phyloP scores from a whole-genome alignment of 2,329 filamentous ascomycete species.

The Orbilia javanica region DNA sequence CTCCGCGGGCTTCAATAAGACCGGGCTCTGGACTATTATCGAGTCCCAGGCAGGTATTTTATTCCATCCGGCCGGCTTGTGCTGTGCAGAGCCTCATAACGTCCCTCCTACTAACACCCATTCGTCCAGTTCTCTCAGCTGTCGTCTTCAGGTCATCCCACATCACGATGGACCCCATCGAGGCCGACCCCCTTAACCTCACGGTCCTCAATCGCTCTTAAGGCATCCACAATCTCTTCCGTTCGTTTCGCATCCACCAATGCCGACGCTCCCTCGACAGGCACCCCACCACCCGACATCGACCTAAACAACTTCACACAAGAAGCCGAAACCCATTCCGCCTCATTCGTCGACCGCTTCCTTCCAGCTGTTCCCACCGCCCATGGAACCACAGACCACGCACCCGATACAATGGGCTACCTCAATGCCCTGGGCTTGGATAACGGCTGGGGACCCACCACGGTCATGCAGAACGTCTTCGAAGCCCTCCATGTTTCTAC shows the following conservation, averaged over 20 bases:
- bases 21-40: conserved; percentile 19
- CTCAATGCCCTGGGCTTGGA: conserved; percentile 85
- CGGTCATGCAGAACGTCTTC: conserved; percentile 78
- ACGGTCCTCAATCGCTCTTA: conserved; percentile 30
- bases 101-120: background rate
- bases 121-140: conserved; percentile 39
- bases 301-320: conserved; percentile 35
- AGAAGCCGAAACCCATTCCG: conserved; percentile 38
- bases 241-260: conserved; percentile 58
- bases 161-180: conserved; percentile 54
- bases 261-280: conserved; percentile 13
- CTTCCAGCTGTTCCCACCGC: conserved; percentile 35
- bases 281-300: conserved; percentile 33
- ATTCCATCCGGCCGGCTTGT: background rate
- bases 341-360: conserved; percentile 42
- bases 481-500: conserved; percentile 84
- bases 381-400: conserved; percentile 19
- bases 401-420: conserved; percentile 82
- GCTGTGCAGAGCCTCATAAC: background rate
- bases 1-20: conserved; percentile 12
- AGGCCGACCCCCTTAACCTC: conserved; percentile 9
- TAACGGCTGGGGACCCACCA: conserved; percentile 84
- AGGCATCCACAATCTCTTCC: conserved; percentile 31
- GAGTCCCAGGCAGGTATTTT: conserved; percentile 51
- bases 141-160: conserved; percentile 29